Conservation (phyloP, 2,329 filamentous ascomycete species). For the Macrophomina phaseolina region DNA sequence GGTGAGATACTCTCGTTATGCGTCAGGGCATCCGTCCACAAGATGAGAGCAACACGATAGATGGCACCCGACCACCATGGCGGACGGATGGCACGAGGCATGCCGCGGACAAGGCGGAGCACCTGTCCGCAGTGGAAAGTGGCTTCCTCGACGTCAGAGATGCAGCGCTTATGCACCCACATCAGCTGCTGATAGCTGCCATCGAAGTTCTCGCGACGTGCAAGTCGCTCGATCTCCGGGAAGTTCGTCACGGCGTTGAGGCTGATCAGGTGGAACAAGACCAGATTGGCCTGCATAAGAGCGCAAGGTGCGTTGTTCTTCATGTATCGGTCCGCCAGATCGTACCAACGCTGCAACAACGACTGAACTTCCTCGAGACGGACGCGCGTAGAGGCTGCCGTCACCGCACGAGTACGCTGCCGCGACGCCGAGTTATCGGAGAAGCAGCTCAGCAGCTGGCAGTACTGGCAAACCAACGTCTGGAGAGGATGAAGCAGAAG, state of each 20-base stretch:
- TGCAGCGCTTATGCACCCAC: conserved; percentile 65
- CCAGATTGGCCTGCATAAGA: conserved; percentile 68
- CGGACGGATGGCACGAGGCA: conserved; percentile 66
- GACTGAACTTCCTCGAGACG: conserved; percentile 69
- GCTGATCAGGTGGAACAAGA: conserved; percentile 73
- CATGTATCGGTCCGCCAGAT: conserved; percentile 63
- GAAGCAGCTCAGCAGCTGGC: conserved; percentile 70
- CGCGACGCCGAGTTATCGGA: conserved; percentile 58
- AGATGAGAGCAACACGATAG: conserved; percentile 68
- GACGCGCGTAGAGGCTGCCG: conserved; percentile 64
- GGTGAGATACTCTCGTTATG: conserved; percentile 53
- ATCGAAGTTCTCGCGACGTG: conserved; percentile 65
- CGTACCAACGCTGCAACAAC: conserved; percentile 70
- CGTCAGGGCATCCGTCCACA: conserved; percentile 67
- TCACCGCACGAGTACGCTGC: conserved; percentile 57
- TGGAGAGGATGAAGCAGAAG: conserved; percentile 73
- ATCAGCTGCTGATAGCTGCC: conserved; percentile 61
- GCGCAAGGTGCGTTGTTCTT: conserved; percentile 63
- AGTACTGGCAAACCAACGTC: conserved; percentile 66
- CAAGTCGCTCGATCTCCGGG: conserved; percentile 69
- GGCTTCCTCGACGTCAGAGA: conserved; percentile 67
- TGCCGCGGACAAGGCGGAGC: conserved; percentile 64
- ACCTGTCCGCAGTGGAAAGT: conserved; percentile 73
- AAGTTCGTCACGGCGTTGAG: conserved; percentile 73
- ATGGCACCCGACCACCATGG: conserved; percentile 75